Evolutionary conservation across 2,329 filamentous ascomycete species (phyloP), one percentile per base, ranked within the genome.

Genomic region (Aspergillus fijiensis): DNA sequence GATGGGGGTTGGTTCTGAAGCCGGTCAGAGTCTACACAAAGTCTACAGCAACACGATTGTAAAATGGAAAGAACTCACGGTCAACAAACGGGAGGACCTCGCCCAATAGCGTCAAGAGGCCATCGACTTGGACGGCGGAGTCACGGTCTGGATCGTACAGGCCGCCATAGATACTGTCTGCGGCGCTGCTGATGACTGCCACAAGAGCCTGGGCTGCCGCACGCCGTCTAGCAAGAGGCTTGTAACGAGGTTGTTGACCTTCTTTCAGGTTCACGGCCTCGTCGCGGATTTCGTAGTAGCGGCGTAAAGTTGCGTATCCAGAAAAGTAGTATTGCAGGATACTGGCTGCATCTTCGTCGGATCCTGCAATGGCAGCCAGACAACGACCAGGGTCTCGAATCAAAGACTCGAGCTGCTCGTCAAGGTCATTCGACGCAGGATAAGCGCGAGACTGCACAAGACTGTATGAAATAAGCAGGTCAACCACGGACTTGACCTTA

Each of bases 281-380:
- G 70, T 98, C 94, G 52, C 94, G 87, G n/a, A 93, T 84, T 63
- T 93, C 89, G 75, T 96, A 98, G 79, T 94, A 97, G 66, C 88
- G 89, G 39, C 94, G 89, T 21, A 98, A 81, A 0, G 92, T 96
- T 23, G 93, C 94, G 70, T 98, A 98, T 23, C 94, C 94, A 72
- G 91, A 95, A 10, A 97, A 86, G 77, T 93, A 89, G 62, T 89
- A 90, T 51, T 93, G 91, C 3, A 98, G 82, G 11, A 96, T 84
- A 67, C 90, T 85, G 9, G 93, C 94, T 7, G 92, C 93, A 71
- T 93, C 89, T 33, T 89, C 79, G 68, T 97, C 94, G 56, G 89
- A 84, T 27, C 84, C 83, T 5, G 91, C 90, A 56, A 94, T 86
- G 31, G 85, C 81, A 58, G 88, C 86, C 3, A 98, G 81, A 0